Percentiles rank a stretch among this genome's conserved stretches.
These are phyloP conservation scores for Trametes meyenii DNA, from an alignment of 768 basidiomycete species.

Conservation along the genomic window DNA sequence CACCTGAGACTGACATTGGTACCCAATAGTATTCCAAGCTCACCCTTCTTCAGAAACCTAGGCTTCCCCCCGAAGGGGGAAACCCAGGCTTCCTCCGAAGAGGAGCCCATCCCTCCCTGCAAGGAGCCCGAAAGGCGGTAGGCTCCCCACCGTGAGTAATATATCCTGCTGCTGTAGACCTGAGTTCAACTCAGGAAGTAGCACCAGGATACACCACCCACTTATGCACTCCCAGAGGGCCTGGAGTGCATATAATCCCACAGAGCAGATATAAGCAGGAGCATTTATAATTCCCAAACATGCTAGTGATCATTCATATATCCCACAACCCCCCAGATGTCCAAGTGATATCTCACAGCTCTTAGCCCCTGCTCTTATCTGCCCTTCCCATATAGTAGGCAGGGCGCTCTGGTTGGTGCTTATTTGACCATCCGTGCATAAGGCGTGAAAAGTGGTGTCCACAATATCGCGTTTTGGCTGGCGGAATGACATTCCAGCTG, in stretches of 20 bases:
- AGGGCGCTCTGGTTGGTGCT: conserved; percentile 29
- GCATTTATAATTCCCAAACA: background rate
- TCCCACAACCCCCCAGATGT: background rate
- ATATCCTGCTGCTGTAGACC: background rate
- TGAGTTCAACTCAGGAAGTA: background rate
- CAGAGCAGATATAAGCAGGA: background rate
- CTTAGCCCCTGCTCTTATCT: conserved; percentile 19
- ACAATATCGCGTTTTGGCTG: conserved; percentile 30
- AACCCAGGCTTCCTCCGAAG: conserved; percentile 8
- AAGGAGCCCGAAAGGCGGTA: conserved; percentile 3
- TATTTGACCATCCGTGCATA: conserved; percentile 21
- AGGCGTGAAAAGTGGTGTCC: conserved; percentile 34
- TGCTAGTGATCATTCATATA: conserved; percentile 12
- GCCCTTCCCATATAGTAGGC: conserved; percentile 32
- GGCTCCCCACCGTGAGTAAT: background rate
- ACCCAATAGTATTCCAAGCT: background rate
- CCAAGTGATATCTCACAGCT: background rate
- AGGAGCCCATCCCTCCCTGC: conserved; percentile 10
- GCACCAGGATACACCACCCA: background rate
- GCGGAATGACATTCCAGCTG: background rate
- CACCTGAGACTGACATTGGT: background rate
- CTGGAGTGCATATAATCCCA: background rate
- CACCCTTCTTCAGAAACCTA: conserved; percentile 5
- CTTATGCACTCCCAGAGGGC: background rate
- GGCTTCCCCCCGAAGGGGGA: background rate